Conservation (phyloP, 148 eudicot genomes). For the Oxyria digyna region DNA sequence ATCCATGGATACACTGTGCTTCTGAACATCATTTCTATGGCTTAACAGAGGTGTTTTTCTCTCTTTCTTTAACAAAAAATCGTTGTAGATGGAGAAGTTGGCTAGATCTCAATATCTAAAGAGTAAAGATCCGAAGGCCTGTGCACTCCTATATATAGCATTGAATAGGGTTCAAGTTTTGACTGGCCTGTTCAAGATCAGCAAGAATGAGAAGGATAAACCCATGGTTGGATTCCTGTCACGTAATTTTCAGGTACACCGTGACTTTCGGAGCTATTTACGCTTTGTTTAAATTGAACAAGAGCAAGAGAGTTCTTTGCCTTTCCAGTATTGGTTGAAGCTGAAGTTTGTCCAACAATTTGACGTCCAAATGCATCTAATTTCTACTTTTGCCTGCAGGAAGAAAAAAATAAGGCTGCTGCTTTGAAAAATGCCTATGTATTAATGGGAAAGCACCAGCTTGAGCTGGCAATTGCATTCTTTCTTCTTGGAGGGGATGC, state of each 20-base stretch:
- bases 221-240: slow-evolving; percentile 79
- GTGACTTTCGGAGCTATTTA: neutral
- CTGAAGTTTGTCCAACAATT: neutral
- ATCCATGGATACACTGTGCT: neutral
- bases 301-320: neutral
- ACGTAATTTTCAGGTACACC: slow-evolving; percentile 81
- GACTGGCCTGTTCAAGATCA: slow-evolving; percentile 89
- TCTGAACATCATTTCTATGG: neutral
- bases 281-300: neutral
- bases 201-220: slow-evolving; percentile 95
- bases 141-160: slow-evolving; percentile 81
- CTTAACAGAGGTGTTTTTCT: slow-evolving; percentile 14
- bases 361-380: neutral
- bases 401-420: slow-evolving; percentile 91
- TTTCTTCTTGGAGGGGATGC: slow-evolving; percentile 97
- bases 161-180: slow-evolving; percentile 88
- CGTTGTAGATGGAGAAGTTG: slow-evolving; percentile 89
- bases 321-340: neutral
- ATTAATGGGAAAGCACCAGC: slow-evolving; percentile 90
- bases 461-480: slow-evolving; percentile 89
- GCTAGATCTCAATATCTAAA: slow-evolving; percentile 81
- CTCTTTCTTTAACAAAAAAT: neutral
- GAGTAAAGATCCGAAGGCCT: slow-evolving; percentile 86
- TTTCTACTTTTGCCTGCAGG: slow-evolving; percentile 29
- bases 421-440: slow-evolving; percentile 97